Percentiles rank a stretch among this genome's conserved stretches.
Evolutionary conservation across 2,329 filamentous ascomycete genomes (phyloP).

Genomic region (Blumeriella jaapii): DNA sequence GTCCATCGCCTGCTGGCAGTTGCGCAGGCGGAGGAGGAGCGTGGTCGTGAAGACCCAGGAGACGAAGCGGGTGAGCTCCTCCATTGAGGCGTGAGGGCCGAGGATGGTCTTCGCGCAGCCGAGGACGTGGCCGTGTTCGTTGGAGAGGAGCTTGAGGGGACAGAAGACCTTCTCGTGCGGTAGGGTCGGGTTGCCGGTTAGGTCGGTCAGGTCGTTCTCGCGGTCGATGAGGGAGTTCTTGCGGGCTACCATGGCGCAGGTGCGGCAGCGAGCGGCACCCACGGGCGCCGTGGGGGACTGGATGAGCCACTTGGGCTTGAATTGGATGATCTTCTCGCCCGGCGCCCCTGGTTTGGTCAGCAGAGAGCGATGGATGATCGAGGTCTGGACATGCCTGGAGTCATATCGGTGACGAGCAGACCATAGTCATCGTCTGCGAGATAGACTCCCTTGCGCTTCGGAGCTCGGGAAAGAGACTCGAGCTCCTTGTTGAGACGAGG

Average conservation of each 20-base stretch:
- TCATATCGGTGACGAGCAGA: slow-evolving; percentile 67
- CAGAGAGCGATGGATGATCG: not conserved
- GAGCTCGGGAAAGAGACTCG: slow-evolving; percentile 29
- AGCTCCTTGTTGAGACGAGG: slow-evolving; percentile 42
- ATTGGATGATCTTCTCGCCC: slow-evolving; percentile 45
- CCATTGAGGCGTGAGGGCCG: slow-evolving; percentile 8
- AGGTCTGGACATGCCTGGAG: slow-evolving; percentile 25
- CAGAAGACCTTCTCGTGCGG: slow-evolving; percentile 37
- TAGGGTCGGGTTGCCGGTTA: too few species aligned
- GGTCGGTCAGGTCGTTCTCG: slow-evolving; percentile 11
- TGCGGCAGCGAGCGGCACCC: slow-evolving; percentile 55
- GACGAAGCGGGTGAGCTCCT: slow-evolving; percentile 17
- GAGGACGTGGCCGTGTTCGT: slow-evolving; percentile 34
- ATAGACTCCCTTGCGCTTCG: slow-evolving; percentile 39
- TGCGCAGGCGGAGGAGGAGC: slow-evolving; percentile 31
- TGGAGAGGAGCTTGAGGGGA: slow-evolving; percentile 50
- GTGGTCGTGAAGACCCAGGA: slow-evolving; percentile 27
- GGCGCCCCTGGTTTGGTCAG: not conserved
- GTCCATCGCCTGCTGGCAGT: slow-evolving; percentile 28
- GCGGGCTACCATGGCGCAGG: slow-evolving; percentile 44
- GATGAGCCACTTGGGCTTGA: slow-evolving; percentile 77
- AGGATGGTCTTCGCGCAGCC: slow-evolving; percentile 28
- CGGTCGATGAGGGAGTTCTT: slow-evolving; percentile 13
- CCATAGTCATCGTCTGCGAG: slow-evolving; percentile 48
- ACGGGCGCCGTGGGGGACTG: slow-evolving; percentile 63